Conservation (phyloP, 805 yeast species). For the Yamadazyma akitaensis region DNA sequence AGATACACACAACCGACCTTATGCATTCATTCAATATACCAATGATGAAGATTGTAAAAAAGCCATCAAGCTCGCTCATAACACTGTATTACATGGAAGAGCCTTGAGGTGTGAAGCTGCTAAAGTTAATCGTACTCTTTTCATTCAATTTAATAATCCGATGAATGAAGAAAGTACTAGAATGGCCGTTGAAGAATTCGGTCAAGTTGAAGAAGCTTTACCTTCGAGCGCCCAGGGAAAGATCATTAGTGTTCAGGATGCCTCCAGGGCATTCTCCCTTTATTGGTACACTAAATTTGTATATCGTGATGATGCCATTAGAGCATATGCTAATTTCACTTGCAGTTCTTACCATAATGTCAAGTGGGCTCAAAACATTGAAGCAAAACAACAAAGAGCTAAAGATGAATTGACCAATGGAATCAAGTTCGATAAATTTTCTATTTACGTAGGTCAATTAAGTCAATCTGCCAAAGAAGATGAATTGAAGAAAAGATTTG, state of each 20-base stretch:
- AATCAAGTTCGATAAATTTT: constrained; percentile 52
- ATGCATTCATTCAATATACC: constrained; percentile 87
- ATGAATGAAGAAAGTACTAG: constrained; percentile 33
- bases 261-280: constrained; percentile 21
- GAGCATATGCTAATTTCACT: constrained; percentile 72
- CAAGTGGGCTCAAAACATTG: constrained; percentile 87
- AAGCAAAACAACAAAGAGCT: constrained; percentile 18
- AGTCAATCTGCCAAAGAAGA: constrained; percentile 52
- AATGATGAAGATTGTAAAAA: constrained; percentile 63
- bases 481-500: constrained; percentile 56
- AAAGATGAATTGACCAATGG: not conserved
- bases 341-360: constrained; percentile 53
- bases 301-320: constrained; percentile 82
- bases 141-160: constrained; percentile 39
- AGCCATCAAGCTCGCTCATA: constrained; percentile 70
- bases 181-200: constrained; percentile 48
- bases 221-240: constrained; percentile 35
- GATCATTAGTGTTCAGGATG: constrained; percentile 6
- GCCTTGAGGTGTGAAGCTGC: constrained; percentile 86
- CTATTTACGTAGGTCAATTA: constrained; percentile 80
- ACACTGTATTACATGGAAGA: constrained; percentile 67
- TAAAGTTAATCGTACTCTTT: constrained; percentile 83
- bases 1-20: constrained; percentile 78
- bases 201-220: constrained; percentile 68
- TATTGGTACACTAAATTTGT: constrained; percentile 78